A percentile compares a stretch with the other conserved stretches of the same genome.
Evolutionary conservation across 257 asterid genomes (phyloP).

Genomic region (Forsythia suspensa): DNA sequence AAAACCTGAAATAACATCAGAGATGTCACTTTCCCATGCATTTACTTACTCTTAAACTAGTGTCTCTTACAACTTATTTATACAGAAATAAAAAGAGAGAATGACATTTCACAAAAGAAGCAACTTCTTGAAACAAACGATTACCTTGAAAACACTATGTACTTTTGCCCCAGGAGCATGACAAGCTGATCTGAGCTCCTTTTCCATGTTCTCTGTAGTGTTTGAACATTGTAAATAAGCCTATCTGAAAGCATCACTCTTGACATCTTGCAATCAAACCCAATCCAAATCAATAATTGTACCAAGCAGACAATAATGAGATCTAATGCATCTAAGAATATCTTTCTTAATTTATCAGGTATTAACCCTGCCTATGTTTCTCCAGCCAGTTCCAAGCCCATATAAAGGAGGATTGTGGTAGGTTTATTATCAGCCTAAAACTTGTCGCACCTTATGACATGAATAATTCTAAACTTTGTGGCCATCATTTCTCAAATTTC

Average conservation of each 20-base stretch:
- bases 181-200: too few species aligned
- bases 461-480: background rate
- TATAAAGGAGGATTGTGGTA: background rate
- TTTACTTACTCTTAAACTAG: background rate
- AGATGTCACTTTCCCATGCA: background rate
- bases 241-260: too few species aligned
- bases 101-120: constrained; percentile 11
- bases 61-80: background rate
- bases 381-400: background rate
- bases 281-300: too few species aligned
- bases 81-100: constrained; percentile 2
- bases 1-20: constrained; percentile 54
- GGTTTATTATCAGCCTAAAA: background rate
- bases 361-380: too few species aligned
- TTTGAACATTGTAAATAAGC: too few species aligned
- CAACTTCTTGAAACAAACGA: background rate
- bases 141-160: too few species aligned
- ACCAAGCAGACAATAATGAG: too few species aligned
- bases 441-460: background rate
- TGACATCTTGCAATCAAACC: too few species aligned
- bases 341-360: too few species aligned
- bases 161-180: too few species aligned
- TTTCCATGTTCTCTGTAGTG: too few species aligned
- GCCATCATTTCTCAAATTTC: background rate
- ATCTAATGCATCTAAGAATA: too few species aligned